These are phyloP conservation scores for Acanthamoeba castellanii DNA, from an alignment of 208 protist species.

Conservation along the genomic window DNA sequence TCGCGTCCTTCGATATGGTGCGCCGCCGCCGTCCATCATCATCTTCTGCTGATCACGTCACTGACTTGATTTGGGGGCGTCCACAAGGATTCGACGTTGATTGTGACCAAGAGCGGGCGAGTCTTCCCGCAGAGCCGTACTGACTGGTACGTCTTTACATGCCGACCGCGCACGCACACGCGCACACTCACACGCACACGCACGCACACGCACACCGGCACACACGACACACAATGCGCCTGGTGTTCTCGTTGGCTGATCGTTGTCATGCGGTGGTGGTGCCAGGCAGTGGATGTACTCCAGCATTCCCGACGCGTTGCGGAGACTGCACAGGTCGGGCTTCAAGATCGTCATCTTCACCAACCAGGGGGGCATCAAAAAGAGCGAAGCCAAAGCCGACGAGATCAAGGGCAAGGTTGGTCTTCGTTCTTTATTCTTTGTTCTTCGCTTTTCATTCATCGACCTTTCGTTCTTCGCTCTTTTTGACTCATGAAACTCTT, in stretches of 20 bases:
- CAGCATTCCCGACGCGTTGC: conserved; percentile 2
- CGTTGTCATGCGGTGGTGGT: background rate
- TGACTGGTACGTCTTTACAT: conserved; percentile 74
- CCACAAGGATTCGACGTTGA: conserved; percentile 28
- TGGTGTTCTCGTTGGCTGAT: background rate
- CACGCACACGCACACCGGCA: background rate
- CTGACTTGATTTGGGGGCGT: no score
- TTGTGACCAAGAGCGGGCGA: conserved; percentile 79
- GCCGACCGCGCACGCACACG: background rate
- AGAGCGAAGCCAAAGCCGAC: conserved; percentile 82
- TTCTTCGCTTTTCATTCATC: background rate
- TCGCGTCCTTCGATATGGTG: conserved; percentile 85
- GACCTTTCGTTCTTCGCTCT: background rate
- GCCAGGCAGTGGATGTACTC: conserved; percentile 28
- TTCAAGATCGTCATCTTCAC: conserved; percentile 93
- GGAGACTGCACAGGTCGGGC: background rate
- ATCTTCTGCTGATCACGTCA: background rate
- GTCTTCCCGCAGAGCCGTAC: conserved; percentile 58
- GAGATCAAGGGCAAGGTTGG: conserved; percentile 83
- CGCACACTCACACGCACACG: no score
- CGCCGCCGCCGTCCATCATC: conserved; percentile 71
- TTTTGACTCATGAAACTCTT: background rate
- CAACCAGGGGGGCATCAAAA: conserved; percentile 94
- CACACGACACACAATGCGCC: no score
- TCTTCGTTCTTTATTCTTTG: background rate